phyloP scores from a whole-genome alignment of 768 basidiomycete genomes.

The Termitomyces sp. region DNA sequence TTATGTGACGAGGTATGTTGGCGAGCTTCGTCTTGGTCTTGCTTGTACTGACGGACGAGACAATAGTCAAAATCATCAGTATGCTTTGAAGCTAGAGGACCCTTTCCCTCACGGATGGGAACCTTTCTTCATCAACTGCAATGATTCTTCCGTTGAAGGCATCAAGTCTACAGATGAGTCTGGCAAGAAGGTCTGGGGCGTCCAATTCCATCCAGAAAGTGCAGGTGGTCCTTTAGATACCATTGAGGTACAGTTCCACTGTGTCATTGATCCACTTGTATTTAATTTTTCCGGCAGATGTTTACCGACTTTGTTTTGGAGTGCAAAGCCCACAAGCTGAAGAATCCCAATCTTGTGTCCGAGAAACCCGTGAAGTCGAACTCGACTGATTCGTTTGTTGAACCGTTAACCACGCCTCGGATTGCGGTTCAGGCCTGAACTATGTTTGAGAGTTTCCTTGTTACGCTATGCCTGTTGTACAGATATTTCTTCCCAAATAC shows the following conservation, averaged over 20 bases:
- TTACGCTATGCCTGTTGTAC: constrained; percentile 6
- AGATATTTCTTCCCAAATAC: constrained; percentile 1
- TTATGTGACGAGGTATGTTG: constrained; percentile 82
- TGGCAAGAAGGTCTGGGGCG: constrained; percentile 92
- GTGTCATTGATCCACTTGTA: background rate
- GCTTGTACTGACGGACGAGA: constrained; percentile 2
- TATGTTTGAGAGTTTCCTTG: constrained; percentile 3
- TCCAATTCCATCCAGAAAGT: constrained; percentile 99
- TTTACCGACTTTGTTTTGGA: constrained; percentile 87
- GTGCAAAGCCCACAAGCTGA: constrained; percentile 56
- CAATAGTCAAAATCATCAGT: constrained; percentile 91
- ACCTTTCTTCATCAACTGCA: constrained; percentile 99
- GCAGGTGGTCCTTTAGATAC: constrained; percentile 98
- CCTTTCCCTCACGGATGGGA: constrained; percentile 97
- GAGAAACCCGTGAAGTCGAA: background rate
- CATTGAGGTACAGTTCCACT: constrained; percentile 64
- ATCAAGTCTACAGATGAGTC: constrained; percentile 92
- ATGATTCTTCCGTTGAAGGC: constrained; percentile 97
- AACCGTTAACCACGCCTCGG: constrained; percentile 3
- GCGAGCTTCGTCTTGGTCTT: background rate
- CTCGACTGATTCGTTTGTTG: constrained; percentile 1
- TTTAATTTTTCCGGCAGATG: constrained; percentile 49
- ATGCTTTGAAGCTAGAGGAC: constrained; percentile 90
- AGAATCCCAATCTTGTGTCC: constrained; percentile 14
- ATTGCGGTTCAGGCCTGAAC: constrained; percentile 12